phyloP scores from a whole-genome alignment of 2,329 filamentous ascomycete species.

The Curvularia sp. region DNA sequence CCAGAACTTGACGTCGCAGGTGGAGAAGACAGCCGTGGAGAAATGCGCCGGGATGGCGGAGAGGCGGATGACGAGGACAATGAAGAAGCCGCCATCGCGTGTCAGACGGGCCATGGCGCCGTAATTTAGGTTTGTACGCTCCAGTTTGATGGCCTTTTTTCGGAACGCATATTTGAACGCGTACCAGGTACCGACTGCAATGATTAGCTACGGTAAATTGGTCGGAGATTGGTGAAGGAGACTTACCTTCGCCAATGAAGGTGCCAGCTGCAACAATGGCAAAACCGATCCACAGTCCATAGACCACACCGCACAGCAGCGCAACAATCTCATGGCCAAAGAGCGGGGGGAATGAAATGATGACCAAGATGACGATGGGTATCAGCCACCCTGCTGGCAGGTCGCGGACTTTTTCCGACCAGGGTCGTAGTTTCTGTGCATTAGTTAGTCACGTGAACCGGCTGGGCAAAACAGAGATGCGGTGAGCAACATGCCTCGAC shows the following conservation, averaged over 20 bases:
- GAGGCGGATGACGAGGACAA: slow-evolving; percentile 46
- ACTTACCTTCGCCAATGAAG: slow-evolving; percentile 46
- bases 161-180: slow-evolving; percentile 46
- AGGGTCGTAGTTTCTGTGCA: slow-evolving; percentile 42
- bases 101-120: slow-evolving; percentile 47
- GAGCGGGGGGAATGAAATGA: slow-evolving; percentile 47
- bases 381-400: slow-evolving; percentile 48
- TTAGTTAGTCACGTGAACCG: slow-evolving; percentile 16
- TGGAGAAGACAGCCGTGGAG: slow-evolving; percentile 47
- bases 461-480: not conserved
- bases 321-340: slow-evolving; percentile 48
- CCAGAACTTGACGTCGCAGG: slow-evolving; percentile 49
- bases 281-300: slow-evolving; percentile 47
- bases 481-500: slow-evolving; percentile 35
- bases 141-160: slow-evolving; percentile 40
- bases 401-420: slow-evolving; percentile 45
- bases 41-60: slow-evolving; percentile 48
- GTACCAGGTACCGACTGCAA: slow-evolving; percentile 46
- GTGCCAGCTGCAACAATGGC: slow-evolving; percentile 46
- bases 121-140: slow-evolving; percentile 48
- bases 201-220: slow-evolving; percentile 17
- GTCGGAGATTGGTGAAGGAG: not conserved
- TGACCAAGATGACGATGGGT: slow-evolving; percentile 43
- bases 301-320: slow-evolving; percentile 46
- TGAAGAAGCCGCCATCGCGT: slow-evolving; percentile 45